phyloP scores from a whole-genome alignment of 139 green algal species.

The Chlorella sp. region DNA sequence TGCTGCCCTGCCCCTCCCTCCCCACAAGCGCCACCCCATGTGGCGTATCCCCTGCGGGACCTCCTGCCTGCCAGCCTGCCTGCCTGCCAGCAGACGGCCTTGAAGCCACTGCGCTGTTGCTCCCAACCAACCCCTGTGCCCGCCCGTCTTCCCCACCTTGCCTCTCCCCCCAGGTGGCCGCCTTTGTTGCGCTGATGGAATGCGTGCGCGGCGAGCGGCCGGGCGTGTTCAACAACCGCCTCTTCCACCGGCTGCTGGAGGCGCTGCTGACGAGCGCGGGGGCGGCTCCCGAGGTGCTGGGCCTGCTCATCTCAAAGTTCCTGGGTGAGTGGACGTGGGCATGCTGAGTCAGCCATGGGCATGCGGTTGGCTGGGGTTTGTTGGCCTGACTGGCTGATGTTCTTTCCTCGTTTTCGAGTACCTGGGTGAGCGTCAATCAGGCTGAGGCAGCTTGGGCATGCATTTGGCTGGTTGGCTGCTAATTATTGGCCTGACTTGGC shows the following conservation, averaged over 20 bases:
- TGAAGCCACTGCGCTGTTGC: too few species aligned
- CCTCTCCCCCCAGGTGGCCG: constrained; percentile 45
- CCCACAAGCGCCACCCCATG: too few species aligned
- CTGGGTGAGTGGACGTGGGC: not conserved
- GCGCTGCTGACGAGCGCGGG: constrained; percentile 27
- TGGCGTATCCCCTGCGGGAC: too few species aligned
- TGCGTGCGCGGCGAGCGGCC: constrained; percentile 40
- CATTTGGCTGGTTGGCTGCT: not conserved
- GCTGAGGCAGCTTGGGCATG: not conserved
- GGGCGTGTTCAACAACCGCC: constrained; percentile 40
- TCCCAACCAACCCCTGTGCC: too few species aligned
- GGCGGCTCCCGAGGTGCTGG: constrained; percentile 52
- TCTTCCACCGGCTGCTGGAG: constrained; percentile 58
- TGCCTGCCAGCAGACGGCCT: too few species aligned
- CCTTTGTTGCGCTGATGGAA: constrained; percentile 69
- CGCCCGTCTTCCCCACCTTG: too few species aligned
- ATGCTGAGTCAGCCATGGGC: too few species aligned
- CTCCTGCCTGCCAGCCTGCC: not conserved
- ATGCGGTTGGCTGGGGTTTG: not conserved
- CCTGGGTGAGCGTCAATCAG: not conserved
- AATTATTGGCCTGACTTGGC: too few species aligned
- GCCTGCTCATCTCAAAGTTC: constrained; percentile 60
- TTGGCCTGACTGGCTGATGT: not conserved
- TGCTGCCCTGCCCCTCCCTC: too few species aligned
- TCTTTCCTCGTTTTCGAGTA: constrained; percentile 59